Conservation (phyloP, 2,329 filamentous ascomycete genomes). For the Clonostachys byssicola region DNA sequence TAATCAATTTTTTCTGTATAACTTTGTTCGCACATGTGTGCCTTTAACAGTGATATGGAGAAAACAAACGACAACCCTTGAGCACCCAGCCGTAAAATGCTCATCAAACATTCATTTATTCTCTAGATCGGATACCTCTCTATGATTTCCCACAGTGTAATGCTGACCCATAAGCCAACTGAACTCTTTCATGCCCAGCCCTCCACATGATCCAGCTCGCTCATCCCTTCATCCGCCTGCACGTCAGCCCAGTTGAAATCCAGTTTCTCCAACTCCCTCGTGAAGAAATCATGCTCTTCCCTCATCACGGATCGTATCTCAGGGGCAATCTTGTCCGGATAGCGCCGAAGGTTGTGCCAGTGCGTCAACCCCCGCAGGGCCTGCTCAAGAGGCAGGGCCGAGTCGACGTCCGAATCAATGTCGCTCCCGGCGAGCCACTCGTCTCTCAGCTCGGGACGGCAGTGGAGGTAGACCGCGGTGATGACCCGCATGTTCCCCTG, state of each 20-base stretch:
- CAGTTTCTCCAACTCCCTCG: conserved; percentile 70
- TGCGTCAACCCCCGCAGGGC: conserved; percentile 84
- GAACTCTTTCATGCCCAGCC: conserved; percentile 11
- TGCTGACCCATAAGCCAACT: no score
- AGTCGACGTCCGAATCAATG: conserved; percentile 90
- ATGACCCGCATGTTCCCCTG: conserved; percentile 99
- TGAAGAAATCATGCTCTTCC: conserved; percentile 77
- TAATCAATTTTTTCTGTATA: no score
- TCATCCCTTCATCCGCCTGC: conserved; percentile 22
- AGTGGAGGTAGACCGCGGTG: conserved; percentile 92
- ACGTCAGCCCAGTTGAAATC: conserved; percentile 47
- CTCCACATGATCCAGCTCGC: conserved; percentile 25
- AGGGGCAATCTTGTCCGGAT: conserved; percentile 71
- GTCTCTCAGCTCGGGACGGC: conserved; percentile 85
- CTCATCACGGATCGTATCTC: conserved; percentile 55
- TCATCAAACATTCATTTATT: no score
- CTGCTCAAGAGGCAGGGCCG: conserved; percentile 88
- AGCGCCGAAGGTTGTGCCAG: conserved; percentile 86
- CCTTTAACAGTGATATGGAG: no score
- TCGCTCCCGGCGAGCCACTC: conserved; percentile 93
- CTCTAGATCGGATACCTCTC: no score
- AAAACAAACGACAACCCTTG: no score
- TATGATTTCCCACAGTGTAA: no score
- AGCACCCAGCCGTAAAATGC: no score
- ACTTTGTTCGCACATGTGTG: no score